These are phyloP conservation scores for Russula sp. DNA, from an alignment of 768 basidiomycete genomes.

Conservation along the genomic window DNA sequence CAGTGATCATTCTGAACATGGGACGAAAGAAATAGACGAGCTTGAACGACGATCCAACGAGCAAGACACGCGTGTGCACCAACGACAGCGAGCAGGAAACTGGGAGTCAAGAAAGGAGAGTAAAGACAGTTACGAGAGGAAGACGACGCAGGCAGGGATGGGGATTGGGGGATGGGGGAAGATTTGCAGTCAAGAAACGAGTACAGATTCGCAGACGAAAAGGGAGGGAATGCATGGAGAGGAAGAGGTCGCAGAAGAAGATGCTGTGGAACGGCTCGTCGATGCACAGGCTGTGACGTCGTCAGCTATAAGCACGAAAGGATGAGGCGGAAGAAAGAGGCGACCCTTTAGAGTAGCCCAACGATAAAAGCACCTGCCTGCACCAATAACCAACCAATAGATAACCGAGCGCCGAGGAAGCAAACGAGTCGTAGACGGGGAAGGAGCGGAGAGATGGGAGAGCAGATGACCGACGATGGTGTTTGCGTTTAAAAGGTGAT, in stretches of 20 bases:
- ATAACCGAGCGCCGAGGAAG: no score
- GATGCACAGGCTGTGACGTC: not conserved
- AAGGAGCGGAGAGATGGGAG: not conserved
- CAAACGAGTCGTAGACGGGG: not conserved
- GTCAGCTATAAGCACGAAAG: slow-evolving; percentile 5
- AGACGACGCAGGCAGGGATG: no score
- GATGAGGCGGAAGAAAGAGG: slow-evolving; percentile 1
- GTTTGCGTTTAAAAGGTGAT: not conserved
- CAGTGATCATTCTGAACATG: not conserved
- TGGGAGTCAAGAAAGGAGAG: not conserved
- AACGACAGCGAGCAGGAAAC: not conserved
- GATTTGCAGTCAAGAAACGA: not conserved
- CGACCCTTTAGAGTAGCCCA: not conserved
- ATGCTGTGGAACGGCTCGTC: no score
- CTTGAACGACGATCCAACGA: not conserved
- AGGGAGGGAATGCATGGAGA: no score
- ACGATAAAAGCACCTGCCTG: no score
- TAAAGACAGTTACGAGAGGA: not conserved
- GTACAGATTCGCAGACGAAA: no score
- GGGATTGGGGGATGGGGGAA: not conserved
- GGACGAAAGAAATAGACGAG: not conserved
- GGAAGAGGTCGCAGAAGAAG: no score
- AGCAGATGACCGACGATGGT: not conserved
- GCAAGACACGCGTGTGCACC: not conserved
- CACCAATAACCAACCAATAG: no score